A percentile compares a stretch with the other conserved stretches of the same genome.
phyloP scores from a whole-genome alignment of 2,329 filamentous ascomycete genomes.

The Pseudogymnoascus sp. region DNA sequence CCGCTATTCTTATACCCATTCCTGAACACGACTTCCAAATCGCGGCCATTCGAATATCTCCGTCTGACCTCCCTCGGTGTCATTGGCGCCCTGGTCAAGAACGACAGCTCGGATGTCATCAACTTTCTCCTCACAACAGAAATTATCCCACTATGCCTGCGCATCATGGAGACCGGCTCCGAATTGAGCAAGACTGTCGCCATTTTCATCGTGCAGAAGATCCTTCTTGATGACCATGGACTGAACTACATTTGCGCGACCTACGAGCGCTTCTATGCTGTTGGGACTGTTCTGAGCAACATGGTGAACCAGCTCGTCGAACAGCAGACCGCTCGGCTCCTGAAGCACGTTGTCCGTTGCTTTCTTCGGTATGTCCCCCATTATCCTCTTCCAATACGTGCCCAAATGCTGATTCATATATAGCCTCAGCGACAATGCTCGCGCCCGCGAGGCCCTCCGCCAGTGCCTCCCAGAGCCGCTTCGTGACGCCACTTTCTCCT shows the following conservation, averaged over 20 bases:
- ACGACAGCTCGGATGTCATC: constrained; percentile 96
- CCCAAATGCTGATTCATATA: constrained; percentile 19
- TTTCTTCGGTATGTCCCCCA: constrained; percentile 69
- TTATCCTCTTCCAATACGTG: not conserved
- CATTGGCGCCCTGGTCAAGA: constrained; percentile 95
- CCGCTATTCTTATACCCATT: constrained; percentile 97
- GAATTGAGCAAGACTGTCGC: constrained; percentile 98
- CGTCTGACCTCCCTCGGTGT: constrained; percentile 93
- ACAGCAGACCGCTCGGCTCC: constrained; percentile 87
- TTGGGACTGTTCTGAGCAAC: constrained; percentile 94
- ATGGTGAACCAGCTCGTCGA: constrained; percentile 98
- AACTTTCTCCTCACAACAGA: constrained; percentile 98
- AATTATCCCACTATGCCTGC: constrained; percentile 93
- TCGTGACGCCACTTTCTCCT: constrained; percentile 95
- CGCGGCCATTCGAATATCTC: constrained; percentile 93
- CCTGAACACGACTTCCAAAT: constrained; percentile 97
- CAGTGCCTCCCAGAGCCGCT: constrained; percentile 98
- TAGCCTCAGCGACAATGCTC: constrained; percentile 91
- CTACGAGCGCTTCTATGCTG: constrained; percentile 96
- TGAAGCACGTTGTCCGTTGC: constrained; percentile 96
- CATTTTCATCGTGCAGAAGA: constrained; percentile 99
- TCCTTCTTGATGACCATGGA: constrained; percentile 90
- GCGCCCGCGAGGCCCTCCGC: constrained; percentile 86
- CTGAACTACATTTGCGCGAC: constrained; percentile 98
- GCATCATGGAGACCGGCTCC: constrained; percentile 98